Conservation (phyloP, 1,139 yeast genomes). For the Geotrichum carabidarum region DNA sequence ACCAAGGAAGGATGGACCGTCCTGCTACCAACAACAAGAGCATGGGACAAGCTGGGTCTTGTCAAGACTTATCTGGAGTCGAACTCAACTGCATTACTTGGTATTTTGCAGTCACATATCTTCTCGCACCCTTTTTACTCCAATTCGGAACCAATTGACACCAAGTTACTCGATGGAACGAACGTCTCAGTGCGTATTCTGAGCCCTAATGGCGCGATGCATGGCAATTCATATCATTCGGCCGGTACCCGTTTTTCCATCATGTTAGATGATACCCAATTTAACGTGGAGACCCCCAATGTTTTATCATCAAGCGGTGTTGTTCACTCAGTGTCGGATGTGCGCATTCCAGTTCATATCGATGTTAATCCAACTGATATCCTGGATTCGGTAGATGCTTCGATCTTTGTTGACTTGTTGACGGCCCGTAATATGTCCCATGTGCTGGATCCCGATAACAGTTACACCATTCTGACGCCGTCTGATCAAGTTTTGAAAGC, state of each 20-base stretch:
- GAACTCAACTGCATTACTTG: constrained; percentile 48
- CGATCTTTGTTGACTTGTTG: constrained; percentile 48
- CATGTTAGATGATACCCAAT: constrained; percentile 29
- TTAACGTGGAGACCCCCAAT: constrained; percentile 49
- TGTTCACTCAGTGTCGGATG: constrained; percentile 59
- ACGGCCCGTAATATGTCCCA: constrained; percentile 37
- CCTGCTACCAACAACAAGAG: constrained; percentile 69
- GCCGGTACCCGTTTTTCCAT: constrained; percentile 23
- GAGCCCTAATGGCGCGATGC: neutral
- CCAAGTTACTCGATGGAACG: constrained; percentile 38
- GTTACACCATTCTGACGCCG: constrained; percentile 75
- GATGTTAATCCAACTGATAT: constrained; percentile 54
- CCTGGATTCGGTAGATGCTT: constrained; percentile 45
- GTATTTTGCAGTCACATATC: constrained; percentile 54
- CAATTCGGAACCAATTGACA: constrained; percentile 43
- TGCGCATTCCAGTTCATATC: constrained; percentile 56
- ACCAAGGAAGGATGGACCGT: constrained; percentile 64
- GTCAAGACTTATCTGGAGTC: constrained; percentile 54
- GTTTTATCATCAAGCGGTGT: constrained; percentile 81
- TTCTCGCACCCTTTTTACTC: constrained; percentile 64
- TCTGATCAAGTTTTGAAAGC: constrained; percentile 51
- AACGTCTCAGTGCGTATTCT: constrained; percentile 34
- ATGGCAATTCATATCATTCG: neutral
- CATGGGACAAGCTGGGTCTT: constrained; percentile 69
- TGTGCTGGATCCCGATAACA: constrained; percentile 33